Evolutionary conservation across 169 alveolate genomes (phyloP), one percentile per base, ranked within the genome.

Genomic region (Cryptosporidium ubiquitum): DNA sequence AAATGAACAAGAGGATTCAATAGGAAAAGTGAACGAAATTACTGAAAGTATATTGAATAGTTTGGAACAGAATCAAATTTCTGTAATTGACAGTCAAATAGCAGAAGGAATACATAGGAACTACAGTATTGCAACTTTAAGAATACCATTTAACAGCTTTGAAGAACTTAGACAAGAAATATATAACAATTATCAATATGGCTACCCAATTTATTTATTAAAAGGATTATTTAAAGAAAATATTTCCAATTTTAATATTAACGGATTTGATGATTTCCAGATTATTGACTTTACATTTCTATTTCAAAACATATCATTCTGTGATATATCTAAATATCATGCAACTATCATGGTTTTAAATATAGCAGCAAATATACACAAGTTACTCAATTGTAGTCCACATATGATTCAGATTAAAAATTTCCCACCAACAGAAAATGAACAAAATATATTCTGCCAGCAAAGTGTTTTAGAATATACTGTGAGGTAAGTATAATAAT

Each of bases 261-360:
- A 79, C 29, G 57, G 47, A 42, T 64, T 64, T 64, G 79, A 79
- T 64, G 75, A 79, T 61, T 58, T 79, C 31, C 86, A 79, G 33
- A 79, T 79, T 20, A 44, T 79, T 29, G 86, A 64, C 26, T n/a
- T 79, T 9, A 23, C 71, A 20, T 61, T 79, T 29, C 39, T 79
- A 79, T 79, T 79, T 33, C 86, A 79, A 31, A 64, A 64, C 23
- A 79, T 79, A 16, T 79, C 86, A 10, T 79, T 79, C 60, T 79
- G 86, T 79, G 51, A 79, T 39, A 79, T 79, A 7, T 23, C 86
- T 1, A 79, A 79, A 47, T 79, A 79, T 64, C 79, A 79, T 58
- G 86, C 86, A 6, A 79, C 86, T n/a, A 61, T 79, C 16, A 58
- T 79, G 75, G 39, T 52, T 29, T 44, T 79, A 61, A 79, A 79